These are phyloP conservation scores for Lipomyces anomalus DNA, from an alignment of 805 yeast genomes.

Conservation along the genomic window DNA sequence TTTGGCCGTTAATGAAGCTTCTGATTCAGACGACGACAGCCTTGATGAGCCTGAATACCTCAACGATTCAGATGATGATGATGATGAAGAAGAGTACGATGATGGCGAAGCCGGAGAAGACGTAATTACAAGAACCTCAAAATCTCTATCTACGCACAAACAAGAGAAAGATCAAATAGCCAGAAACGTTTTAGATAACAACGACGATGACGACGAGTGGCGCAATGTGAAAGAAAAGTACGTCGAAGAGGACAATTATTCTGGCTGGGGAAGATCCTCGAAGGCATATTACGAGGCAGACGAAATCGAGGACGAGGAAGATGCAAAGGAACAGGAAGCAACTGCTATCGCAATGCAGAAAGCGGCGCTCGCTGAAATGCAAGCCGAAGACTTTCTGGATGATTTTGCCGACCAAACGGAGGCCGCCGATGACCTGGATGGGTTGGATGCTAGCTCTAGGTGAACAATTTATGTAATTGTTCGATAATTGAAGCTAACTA, in stretches of 20 bases:
- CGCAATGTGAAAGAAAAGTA: constrained; percentile 33
- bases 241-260: constrained; percentile 29
- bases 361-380: constrained; percentile 66
- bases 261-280: constrained; percentile 38
- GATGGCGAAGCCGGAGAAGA: constrained; percentile 42
- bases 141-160: too few relatives aligned
- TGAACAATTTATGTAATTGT: background rate
- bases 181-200: constrained; percentile 29
- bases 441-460: constrained; percentile 13
- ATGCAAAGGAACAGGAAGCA: constrained; percentile 69
- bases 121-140: constrained; percentile 34
- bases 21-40: constrained; percentile 37
- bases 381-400: constrained; percentile 69
- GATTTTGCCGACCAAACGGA: constrained; percentile 75
- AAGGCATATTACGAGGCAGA: constrained; percentile 31
- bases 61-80: constrained; percentile 26
- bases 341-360: constrained; percentile 87
- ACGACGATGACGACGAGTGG: constrained; percentile 47
- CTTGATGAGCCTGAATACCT: constrained; percentile 30
- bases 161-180: background rate
- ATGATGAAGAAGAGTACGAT: constrained; percentile 29
- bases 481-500: constrained; percentile 20
- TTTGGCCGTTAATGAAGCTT: constrained; percentile 37
- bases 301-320: constrained; percentile 62
- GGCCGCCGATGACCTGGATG: constrained; percentile 44